Percentiles rank a stretch among this genome's conserved stretches.
phyloP scores from a whole-genome alignment of 768 basidiomycete genomes.

The Podaxis sp. region DNA sequence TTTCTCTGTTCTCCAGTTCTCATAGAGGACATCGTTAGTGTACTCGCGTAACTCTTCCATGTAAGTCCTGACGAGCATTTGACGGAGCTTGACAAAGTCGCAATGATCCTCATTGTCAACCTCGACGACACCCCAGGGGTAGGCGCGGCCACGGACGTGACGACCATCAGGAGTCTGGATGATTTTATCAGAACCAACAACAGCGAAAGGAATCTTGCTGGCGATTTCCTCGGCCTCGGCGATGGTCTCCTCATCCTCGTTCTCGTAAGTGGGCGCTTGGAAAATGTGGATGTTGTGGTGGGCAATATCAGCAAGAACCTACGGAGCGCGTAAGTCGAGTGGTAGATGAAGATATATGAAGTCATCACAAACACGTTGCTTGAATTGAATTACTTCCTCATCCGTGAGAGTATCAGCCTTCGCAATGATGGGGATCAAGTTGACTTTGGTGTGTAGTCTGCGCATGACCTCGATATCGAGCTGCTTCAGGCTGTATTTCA shows the following conservation, averaged over 20 bases:
- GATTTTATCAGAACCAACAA: slow-evolving; percentile 89
- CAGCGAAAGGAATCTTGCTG: slow-evolving; percentile 97
- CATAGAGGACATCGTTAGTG: slow-evolving; percentile 94
- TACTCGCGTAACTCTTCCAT: slow-evolving; percentile 99
- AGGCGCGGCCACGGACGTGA: slow-evolving; percentile 89
- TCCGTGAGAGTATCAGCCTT: slow-evolving; percentile 98
- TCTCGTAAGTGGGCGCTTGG: slow-evolving; percentile 96
- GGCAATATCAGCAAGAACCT: slow-evolving; percentile 92
- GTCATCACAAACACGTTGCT: slow-evolving; percentile 67
- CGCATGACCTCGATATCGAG: slow-evolving; percentile 99
- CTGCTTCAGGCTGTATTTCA: slow-evolving; percentile 77
- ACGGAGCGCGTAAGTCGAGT: slow-evolving; percentile 7
- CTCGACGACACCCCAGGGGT: slow-evolving; percentile 99
- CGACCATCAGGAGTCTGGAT: slow-evolving; percentile 86
- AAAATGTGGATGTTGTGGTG: slow-evolving; percentile 97
- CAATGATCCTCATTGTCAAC: slow-evolving; percentile 99
- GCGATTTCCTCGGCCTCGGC: slow-evolving; percentile 98
- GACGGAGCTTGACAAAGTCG: slow-evolving; percentile 98
- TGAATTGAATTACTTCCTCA: slow-evolving; percentile 91
- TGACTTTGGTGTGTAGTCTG: slow-evolving; percentile 94
- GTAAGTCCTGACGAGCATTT: slow-evolving; percentile 98
- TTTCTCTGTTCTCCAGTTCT: slow-evolving; percentile 98
- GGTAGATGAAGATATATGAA: slow-evolving; percentile 3
- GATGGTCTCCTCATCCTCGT: slow-evolving; percentile 97
- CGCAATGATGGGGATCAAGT: slow-evolving; percentile 97